Percentiles rank a stretch among this genome's conserved stretches.
phyloP scores from a whole-genome alignment of 176 grass and related monocot genomes.

The Triticum dicoccoides region DNA sequence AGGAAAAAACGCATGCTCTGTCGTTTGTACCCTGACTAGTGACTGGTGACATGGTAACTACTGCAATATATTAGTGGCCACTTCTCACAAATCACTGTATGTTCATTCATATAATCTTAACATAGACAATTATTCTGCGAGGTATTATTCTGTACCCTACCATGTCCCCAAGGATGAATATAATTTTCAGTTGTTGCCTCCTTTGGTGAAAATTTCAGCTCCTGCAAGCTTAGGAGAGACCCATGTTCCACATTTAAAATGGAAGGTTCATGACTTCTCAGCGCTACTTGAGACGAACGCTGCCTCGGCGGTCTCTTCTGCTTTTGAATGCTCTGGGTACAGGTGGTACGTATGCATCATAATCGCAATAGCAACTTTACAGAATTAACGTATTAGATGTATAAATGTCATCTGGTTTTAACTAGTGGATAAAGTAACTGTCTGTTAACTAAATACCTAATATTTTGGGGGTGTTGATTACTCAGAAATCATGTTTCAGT shows the following conservation, averaged over 20 bases:
- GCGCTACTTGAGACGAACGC: conserved; percentile 9
- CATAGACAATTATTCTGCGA: background rate
- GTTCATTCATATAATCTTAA: background rate
- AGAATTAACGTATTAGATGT: background rate
- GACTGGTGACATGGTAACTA: background rate
- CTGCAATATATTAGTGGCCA: background rate
- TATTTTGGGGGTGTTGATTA: background rate
- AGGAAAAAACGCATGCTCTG: too few species aligned
- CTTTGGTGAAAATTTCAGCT: conserved; percentile 3
- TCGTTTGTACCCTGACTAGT: too few species aligned
- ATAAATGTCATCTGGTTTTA: background rate
- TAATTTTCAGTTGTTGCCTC: too few species aligned
- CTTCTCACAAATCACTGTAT: background rate
- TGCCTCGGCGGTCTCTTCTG: background rate
- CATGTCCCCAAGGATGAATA: background rate
- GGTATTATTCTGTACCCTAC: background rate
- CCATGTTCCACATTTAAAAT: conserved; percentile 12
- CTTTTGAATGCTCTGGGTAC: conserved; percentile 14
- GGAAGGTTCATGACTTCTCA: conserved; percentile 39
- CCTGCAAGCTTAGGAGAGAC: background rate
- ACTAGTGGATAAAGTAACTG: background rate
- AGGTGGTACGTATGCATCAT: conserved; percentile 5
- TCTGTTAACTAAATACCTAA: background rate
- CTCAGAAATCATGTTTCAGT: background rate
- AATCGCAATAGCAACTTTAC: background rate